Evolutionary conservation across 352 stramenopile genomes (phyloP).

Genomic region (Pythium coloratum): DNA sequence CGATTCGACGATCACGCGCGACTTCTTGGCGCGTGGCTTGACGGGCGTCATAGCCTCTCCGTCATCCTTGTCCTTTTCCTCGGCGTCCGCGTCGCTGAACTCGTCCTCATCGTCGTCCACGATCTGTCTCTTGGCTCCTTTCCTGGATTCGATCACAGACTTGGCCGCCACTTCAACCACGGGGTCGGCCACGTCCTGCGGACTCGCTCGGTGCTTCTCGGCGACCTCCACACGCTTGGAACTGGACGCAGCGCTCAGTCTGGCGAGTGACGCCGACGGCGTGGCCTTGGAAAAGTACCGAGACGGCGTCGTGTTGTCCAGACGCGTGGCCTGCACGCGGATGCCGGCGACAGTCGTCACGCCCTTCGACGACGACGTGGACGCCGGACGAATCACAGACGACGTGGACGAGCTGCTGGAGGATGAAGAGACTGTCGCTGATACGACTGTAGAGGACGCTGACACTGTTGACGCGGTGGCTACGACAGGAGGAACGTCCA

Average conservation of each 20-base stretch:
- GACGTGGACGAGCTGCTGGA: neutral
- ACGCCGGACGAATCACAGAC: constrained; percentile 6
- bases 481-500: constrained; percentile 37
- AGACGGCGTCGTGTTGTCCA: constrained; percentile 19
- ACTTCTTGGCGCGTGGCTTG: constrained; percentile 46
- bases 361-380: neutral
- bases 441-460: constrained; percentile 4
- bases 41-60: constrained; percentile 42
- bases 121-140: constrained; percentile 28
- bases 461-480: constrained; percentile 32
- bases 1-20: constrained; percentile 66
- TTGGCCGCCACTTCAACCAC: constrained; percentile 11
- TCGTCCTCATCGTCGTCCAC: constrained; percentile 35
- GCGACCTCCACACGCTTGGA: constrained; percentile 5
- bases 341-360: constrained; percentile 28
- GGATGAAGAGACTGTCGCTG: neutral
- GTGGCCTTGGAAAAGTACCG: constrained; percentile 23
- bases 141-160: constrained; percentile 22
- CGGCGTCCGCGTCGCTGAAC: constrained; percentile 32
- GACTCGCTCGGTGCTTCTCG: constrained; percentile 26
- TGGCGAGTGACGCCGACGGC: constrained; percentile 1
- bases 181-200: constrained; percentile 34
- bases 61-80: constrained; percentile 26
- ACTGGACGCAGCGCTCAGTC: constrained; percentile 9
- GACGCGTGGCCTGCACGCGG: constrained; percentile 28